phyloP scores from a whole-genome alignment of 2,329 filamentous ascomycete species.

The Aspergillus thermomutatus region DNA sequence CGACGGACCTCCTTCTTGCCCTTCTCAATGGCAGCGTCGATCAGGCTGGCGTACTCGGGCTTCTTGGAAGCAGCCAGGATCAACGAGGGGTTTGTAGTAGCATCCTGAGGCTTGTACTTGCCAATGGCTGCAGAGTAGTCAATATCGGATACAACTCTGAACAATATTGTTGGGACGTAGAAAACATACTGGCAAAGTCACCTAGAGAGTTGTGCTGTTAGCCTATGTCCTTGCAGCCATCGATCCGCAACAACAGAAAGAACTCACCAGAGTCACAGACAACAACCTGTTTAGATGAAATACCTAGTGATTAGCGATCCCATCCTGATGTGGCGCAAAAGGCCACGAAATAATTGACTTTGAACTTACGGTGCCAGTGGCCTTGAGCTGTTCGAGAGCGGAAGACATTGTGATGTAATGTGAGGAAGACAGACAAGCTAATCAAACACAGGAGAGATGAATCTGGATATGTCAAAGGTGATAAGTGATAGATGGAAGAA shows the following conservation, averaged over 20 bases:
- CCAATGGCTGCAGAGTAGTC: constrained; percentile 66
- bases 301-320: constrained; percentile 12
- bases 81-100: constrained; percentile 98
- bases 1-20: constrained; percentile 68
- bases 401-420: constrained; percentile 62
- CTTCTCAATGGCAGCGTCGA: constrained; percentile 78
- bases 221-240: constrained; percentile 26
- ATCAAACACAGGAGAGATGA: not conserved
- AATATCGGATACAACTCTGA: not conserved
- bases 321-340: not conserved
- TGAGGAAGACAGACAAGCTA: not conserved
- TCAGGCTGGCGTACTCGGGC: constrained; percentile 88
- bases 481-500: not conserved
- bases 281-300: constrained; percentile 62
- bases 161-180: constrained; percentile 10
- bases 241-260: constrained; percentile 2
- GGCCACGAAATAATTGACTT: not conserved
- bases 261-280: constrained; percentile 91
- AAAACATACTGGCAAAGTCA: constrained; percentile 71
- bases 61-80: constrained; percentile 99
- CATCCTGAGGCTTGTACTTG: constrained; percentile 99
- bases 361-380: constrained; percentile 83
- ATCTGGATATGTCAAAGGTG: not conserved
- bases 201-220: constrained; percentile 43
- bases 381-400: constrained; percentile 96